Evolutionary conservation across 2,329 filamentous ascomycete genomes (phyloP).

Genomic region (Byssoonygena ceratinophila): DNA sequence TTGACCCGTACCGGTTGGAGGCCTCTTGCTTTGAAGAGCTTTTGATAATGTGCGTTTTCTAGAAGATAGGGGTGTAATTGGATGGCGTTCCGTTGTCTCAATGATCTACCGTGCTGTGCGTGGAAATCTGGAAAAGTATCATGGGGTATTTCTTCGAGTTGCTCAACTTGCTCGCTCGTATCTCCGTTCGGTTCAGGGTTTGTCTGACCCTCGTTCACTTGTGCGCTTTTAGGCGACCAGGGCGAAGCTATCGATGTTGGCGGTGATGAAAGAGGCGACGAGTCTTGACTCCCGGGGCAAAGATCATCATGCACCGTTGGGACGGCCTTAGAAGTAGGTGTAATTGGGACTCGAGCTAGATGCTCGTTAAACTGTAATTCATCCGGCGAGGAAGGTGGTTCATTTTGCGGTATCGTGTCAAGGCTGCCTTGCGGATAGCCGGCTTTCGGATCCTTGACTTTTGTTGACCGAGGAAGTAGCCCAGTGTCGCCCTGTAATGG

Average conservation of each 20-base stretch:
- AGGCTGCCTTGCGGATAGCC: not conserved
- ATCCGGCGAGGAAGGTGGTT: slow-evolving; percentile 27
- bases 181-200: not conserved
- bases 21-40: slow-evolving; percentile 33
- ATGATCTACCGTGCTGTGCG: slow-evolving; percentile 20
- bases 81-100: slow-evolving; percentile 39
- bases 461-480: not conserved
- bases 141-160: not conserved
- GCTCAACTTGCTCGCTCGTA: not conserved
- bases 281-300: slow-evolving; percentile 17
- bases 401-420: not conserved
- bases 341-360: slow-evolving; percentile 11
- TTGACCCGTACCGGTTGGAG: slow-evolving; percentile 34
- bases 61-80: slow-evolving; percentile 41
- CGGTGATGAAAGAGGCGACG: slow-evolving; percentile 31
- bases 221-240: not conserved
- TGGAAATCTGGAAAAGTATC: not conserved
- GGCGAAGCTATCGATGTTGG: slow-evolving; percentile 19
- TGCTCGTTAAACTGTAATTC: slow-evolving; percentile 27
- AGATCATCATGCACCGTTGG: not conserved
- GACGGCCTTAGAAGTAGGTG: slow-evolving; percentile 8
- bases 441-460: not conserved
- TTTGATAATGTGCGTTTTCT: slow-evolving; percentile 37
- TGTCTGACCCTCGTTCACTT: not conserved
- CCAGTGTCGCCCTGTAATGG: slow-evolving; percentile 8